Evolutionary conservation across 768 basidiomycete genomes (phyloP).

Genomic region (Pluteus cervinus): DNA sequence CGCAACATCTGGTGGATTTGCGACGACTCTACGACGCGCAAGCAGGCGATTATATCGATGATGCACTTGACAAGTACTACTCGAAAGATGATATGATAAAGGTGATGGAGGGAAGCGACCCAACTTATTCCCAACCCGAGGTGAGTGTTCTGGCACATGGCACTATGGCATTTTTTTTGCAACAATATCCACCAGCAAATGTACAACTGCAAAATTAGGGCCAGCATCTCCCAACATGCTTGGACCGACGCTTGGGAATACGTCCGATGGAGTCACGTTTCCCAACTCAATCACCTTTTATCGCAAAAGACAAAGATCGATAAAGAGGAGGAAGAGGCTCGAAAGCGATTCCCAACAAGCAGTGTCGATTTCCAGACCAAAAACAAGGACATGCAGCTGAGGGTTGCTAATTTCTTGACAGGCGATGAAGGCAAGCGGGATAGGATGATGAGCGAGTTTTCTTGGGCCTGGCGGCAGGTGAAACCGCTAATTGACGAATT

Average conservation of each 20-base stretch:
- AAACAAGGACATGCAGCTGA: constrained; percentile 38
- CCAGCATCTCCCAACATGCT: constrained; percentile 9
- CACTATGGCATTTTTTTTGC: neutral
- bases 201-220: constrained; percentile 16
- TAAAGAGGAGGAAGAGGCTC: constrained; percentile 16
- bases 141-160: constrained; percentile 8
- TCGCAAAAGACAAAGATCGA: constrained; percentile 12
- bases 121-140: constrained; percentile 16
- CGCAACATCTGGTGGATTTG: constrained; percentile 29
- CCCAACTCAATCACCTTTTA: constrained; percentile 16
- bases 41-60: constrained; percentile 28
- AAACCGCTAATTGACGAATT: constrained; percentile 35
- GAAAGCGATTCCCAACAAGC: constrained; percentile 25
- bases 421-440: constrained; percentile 30
- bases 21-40: constrained; percentile 29
- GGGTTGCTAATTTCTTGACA: constrained; percentile 42
- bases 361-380: constrained; percentile 27
- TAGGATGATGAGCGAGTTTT: constrained; percentile 39
- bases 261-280: constrained; percentile 25
- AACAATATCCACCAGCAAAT: constrained; percentile 16
- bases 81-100: constrained; percentile 23
- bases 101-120: constrained; percentile 15
- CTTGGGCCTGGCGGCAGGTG: constrained; percentile 48
- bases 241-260: constrained; percentile 25
- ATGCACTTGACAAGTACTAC: constrained; percentile 24